Evolutionary conservation across 306 rosid species (phyloP), one percentile per base, ranked within the genome.

Genomic region (Arachis stenosperma): DNA sequence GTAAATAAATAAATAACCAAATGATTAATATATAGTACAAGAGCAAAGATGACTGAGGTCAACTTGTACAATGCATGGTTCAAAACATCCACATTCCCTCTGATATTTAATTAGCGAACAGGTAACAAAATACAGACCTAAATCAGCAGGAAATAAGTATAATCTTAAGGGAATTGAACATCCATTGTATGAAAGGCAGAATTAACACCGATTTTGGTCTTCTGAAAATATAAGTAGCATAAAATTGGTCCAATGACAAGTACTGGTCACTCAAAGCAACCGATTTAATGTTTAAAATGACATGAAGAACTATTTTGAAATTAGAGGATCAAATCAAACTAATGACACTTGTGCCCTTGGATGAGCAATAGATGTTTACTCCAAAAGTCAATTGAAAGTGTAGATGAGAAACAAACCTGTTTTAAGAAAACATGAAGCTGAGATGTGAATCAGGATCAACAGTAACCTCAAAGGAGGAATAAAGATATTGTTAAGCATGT

Each of bases 371-470:
- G 50, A 40, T 60, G 39, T 60, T 40, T 51, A 51, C 6, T 55
- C 15, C 10, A 42, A 70, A 46, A 66, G 3, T 1, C 22, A 56
- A 60, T 17, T 17, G 36, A 69, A 65, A 50, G 67, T 37, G 48
- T 7, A 52, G 42, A 71, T 41, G 15, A 62, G 61, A 12, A 36
- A 63, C 75, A 71, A 52, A 94, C 98, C 98, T 94, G 88, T 71
- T 91, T 94, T 81, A 94, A 85, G 86, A 94, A 94, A 76, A 94
- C 90, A 80, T 94, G 96, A 85, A 94, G 84, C 77, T 94, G 97
- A 40, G 98, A 81, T 94, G 98, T 57, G 98, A 94, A 86, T 94
- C 94, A n/a, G 98, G 98, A 78, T 91, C 84, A 59, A 94, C 88
- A 3, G 98, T 88, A 69, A 84, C 98, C 87, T 94, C 98, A 81